These are phyloP conservation scores for Dioscorea dumetorum DNA, from an alignment of 106 monocot species.

Conservation along the genomic window DNA sequence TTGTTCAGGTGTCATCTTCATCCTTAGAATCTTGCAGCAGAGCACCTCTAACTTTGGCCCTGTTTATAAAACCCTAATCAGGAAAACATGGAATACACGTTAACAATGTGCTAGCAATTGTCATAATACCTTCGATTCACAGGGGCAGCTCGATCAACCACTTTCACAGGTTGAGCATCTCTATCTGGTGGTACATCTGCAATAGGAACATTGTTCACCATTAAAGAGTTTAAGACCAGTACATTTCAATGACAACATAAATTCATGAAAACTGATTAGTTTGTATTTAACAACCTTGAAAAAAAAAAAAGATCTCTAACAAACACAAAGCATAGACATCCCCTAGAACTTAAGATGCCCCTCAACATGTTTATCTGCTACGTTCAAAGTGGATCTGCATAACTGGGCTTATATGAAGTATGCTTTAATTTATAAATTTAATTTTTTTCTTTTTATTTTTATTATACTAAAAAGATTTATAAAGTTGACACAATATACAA, in stretches of 20 bases:
- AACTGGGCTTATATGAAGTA: background rate
- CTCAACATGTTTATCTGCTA: too few species aligned
- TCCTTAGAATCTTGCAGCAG: slow-evolving; percentile 43
- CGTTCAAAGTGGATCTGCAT: too few species aligned
- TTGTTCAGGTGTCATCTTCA: slow-evolving; percentile 14
- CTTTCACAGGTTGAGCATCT: slow-evolving; percentile 29
- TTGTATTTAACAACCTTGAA: background rate
- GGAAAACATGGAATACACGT: background rate
- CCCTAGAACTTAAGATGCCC: background rate
- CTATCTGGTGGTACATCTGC: slow-evolving; percentile 18
- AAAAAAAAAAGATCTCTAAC: background rate
- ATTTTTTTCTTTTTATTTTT: too few species aligned
- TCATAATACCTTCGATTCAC: slow-evolving; percentile 40
- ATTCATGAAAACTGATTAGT: background rate
- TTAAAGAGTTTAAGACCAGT: background rate
- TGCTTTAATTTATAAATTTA: background rate
- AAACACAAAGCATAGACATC: background rate
- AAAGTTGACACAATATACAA: too few species aligned
- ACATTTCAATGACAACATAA: background rate
- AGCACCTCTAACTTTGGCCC: slow-evolving; percentile 74
- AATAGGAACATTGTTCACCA: background rate
- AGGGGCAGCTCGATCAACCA: slow-evolving; percentile 33
- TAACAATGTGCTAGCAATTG: background rate
- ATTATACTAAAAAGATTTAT: too few species aligned
- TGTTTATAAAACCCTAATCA: slow-evolving; percentile 15